phyloP scores from a whole-genome alignment of 169 alveolate species.

The Perkinsus olseni region DNA sequence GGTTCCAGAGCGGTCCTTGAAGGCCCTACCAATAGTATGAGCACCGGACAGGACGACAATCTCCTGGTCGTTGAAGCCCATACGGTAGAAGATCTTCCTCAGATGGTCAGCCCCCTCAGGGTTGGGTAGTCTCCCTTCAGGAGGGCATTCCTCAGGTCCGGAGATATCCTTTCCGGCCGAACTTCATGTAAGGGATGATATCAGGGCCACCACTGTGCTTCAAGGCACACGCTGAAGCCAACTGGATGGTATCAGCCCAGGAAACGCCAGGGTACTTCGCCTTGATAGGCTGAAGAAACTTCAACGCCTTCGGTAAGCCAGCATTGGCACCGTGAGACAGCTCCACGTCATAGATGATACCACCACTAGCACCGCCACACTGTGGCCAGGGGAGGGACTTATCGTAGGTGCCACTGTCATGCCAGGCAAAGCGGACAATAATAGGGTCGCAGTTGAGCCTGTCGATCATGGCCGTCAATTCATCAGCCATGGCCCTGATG shows the following conservation, averaged over 20 bases:
- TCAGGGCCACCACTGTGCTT: slow-evolving; percentile 57
- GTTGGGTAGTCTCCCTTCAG: neutral
- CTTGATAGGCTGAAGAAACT: slow-evolving; percentile 36
- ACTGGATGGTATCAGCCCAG: slow-evolving; percentile 50
- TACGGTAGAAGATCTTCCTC: slow-evolving; percentile 34
- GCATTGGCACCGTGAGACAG: slow-evolving; percentile 40
- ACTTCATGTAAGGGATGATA: slow-evolving; percentile 27
- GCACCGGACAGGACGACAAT: slow-evolving; percentile 58
- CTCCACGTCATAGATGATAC: slow-evolving; percentile 36
- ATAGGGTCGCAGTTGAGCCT: slow-evolving; percentile 9
- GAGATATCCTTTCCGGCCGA: slow-evolving; percentile 38
- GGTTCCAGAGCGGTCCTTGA: slow-evolving; percentile 29
- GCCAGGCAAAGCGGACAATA: slow-evolving; percentile 18
- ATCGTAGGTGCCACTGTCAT: slow-evolving; percentile 19
- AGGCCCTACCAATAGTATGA: slow-evolving; percentile 52
- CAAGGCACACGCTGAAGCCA: slow-evolving; percentile 53
- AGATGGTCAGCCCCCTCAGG: slow-evolving; percentile 10
- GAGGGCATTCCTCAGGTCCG: neutral
- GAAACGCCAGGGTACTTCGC: slow-evolving; percentile 46
- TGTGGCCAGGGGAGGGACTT: slow-evolving; percentile 11
- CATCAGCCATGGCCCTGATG: neutral
- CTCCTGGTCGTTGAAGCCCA: slow-evolving; percentile 50
- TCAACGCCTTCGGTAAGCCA: slow-evolving; percentile 49
- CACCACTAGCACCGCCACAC: slow-evolving; percentile 55
- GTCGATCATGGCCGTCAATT: neutral